phyloP scores from a whole-genome alignment of 805 yeast species.

The Kregervanrija delftensis region DNA sequence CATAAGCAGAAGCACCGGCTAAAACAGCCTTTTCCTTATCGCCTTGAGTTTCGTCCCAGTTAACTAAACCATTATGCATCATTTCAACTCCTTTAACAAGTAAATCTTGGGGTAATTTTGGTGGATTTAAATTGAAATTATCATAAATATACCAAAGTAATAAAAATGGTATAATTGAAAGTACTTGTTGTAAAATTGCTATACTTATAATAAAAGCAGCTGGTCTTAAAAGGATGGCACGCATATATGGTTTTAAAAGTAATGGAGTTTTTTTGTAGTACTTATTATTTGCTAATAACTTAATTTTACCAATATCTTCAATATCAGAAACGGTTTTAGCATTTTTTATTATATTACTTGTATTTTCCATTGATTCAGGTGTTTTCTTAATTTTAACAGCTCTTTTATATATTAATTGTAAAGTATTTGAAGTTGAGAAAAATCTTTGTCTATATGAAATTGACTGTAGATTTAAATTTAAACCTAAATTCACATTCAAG shows the following conservation, averaged over 20 bases:
- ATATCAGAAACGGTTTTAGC: constrained; percentile 14
- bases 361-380: constrained; percentile 12
- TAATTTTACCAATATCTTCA: constrained; percentile 17
- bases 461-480: too few relatives aligned
- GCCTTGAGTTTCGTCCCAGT: constrained; percentile 20
- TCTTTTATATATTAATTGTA: constrained; percentile 17
- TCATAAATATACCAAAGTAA: constrained; percentile 45
- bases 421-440: neutral
- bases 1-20: constrained; percentile 33
- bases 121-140: constrained; percentile 34
- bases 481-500: too few relatives aligned
- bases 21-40: constrained; percentile 20
- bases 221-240: constrained; percentile 25
- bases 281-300: constrained; percentile 22
- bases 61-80: constrained; percentile 32
- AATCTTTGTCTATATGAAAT: too few relatives aligned
- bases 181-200: constrained; percentile 43
- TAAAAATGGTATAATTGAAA: constrained; percentile 47
- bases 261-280: constrained; percentile 26
- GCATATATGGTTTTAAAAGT: constrained; percentile 26
- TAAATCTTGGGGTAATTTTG: constrained; percentile 44
- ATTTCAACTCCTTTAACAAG: constrained; percentile 40
- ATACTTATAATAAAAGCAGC: constrained; percentile 38
- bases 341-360: constrained; percentile 5
- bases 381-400: constrained; percentile 9